These are phyloP conservation scores for Boeremia exigua DNA, from an alignment of 2,329 filamentous ascomycete species.

Conservation along the genomic window DNA sequence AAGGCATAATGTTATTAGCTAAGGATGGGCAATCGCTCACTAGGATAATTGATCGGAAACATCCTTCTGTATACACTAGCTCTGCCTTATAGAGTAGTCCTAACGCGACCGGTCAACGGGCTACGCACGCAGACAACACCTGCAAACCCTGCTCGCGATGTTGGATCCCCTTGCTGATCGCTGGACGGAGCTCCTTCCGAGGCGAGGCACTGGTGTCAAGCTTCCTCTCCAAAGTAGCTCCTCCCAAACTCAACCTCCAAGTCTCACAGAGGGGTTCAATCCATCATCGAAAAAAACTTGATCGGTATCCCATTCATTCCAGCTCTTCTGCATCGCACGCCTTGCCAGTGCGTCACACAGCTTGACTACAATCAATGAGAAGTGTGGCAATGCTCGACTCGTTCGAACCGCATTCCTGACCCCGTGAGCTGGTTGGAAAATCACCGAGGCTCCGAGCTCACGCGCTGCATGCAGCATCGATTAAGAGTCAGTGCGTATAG, in stretches of 20 bases:
- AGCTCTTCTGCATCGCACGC: background rate
- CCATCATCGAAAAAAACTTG: background rate
- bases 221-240: background rate
- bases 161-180: constrained; percentile 12
- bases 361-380: background rate
- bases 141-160: constrained; percentile 5
- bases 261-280: background rate
- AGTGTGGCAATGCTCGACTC: background rate
- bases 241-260: background rate
- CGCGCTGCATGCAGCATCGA: background rate
- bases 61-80: background rate
- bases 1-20: background rate
- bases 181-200: constrained; percentile 8
- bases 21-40: background rate
- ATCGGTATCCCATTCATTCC: background rate
- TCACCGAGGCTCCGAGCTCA: background rate
- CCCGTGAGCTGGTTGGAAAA: background rate
- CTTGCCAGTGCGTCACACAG: background rate
- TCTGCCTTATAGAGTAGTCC: background rate
- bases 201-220: constrained; percentile 1
- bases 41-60: background rate
- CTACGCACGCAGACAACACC: constrained; percentile 7
- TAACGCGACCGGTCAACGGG: background rate
- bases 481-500: background rate
- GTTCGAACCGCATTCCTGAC: background rate